Percentiles rank a stretch among this genome's conserved stretches.
Evolutionary conservation across 78 protist species (phyloP).

Genomic region (Dictyostelium capitatum): DNA sequence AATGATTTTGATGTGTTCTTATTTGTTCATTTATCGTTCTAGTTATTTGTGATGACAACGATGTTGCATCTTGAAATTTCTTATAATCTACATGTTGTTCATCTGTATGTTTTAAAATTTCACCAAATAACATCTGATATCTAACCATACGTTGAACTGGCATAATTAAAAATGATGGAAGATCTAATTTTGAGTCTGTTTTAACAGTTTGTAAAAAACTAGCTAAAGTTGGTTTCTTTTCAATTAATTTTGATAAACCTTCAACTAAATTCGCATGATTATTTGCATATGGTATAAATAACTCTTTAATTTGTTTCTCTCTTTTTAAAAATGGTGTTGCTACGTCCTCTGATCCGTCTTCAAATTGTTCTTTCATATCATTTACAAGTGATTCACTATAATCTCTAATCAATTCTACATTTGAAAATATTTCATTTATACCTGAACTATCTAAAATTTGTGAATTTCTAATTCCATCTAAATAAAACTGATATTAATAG

Average conservation of each 20-base stretch:
- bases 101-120: conserved; percentile 48
- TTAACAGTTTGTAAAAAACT: conserved; percentile 42
- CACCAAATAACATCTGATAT: conserved; percentile 47
- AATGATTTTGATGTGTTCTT: conserved; percentile 48
- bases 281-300: conserved; percentile 24
- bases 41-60: conserved; percentile 20
- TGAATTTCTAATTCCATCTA: conserved; percentile 4
- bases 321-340: neutral
- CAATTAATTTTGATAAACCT: conserved; percentile 17
- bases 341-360: neutral
- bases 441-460: neutral
- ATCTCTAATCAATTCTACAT: conserved; percentile 13
- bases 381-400: neutral
- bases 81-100: conserved; percentile 37
- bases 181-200: conserved; percentile 10
- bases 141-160: conserved; percentile 84
- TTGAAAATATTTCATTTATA: conserved; percentile 12
- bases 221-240: conserved; percentile 53
- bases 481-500: conserved; percentile 1
- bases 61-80: neutral
- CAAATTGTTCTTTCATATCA: conserved; percentile 20
- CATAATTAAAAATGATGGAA: conserved; percentile 63
- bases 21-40: conserved; percentile 59
- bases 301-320: neutral
- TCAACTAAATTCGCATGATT: conserved; percentile 32